Evolutionary conservation across 345 rosid genomes (phyloP), one percentile per base, ranked within the genome.

Genomic region (Hypericum perforatum): DNA sequence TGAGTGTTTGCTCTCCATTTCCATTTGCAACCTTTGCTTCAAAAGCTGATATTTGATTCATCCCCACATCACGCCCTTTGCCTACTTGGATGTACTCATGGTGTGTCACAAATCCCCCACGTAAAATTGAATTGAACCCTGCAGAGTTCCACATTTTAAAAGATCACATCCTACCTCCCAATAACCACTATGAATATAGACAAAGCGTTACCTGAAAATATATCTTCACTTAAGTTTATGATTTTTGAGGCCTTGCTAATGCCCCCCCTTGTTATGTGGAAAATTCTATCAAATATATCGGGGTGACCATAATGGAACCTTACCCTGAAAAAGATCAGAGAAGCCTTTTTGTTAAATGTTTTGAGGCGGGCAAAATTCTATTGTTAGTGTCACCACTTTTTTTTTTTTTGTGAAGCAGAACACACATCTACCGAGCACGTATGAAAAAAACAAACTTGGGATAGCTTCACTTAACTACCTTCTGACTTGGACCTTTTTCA

Each of bases 301-400:
- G 99, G 89, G 82, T 94, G 99, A 45, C 99, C 99, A 58, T 94
- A 94, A 53, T 94, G 99, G 79, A 94, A 89, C 8, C 99, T 84
- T 16, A 89, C 99, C 78, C 99, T 94, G 82, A 44, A 71, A 38
- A 36, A 22, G 51, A 38, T 52, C 32, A 22, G 3, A 39, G 6
- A 37, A 29, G 45, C 56, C 51, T 54, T 13, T 13, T n/a, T 3
- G 9, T 46, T 9, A 46, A 12, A 2, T 16, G 22, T 46, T 46
- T 13, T 13, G 6, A 14, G 50, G n/a, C n/a, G 50, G 22, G 3
- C 16, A 45, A 45, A 9, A 45, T n/a, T 9, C 8, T 45, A 16
- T 11, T n/a, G 15, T 7, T 11, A 11, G 3, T 16, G 16, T 11
- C 12, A 45, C 3, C 3, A 45, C 12, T 45, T 14, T 7, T 41